A percentile compares a stretch with the other conserved stretches of the same genome.
Conservation (phyloP, 1,284 basidiomycete genomes). For the Anthracocystis setariae region DNA sequence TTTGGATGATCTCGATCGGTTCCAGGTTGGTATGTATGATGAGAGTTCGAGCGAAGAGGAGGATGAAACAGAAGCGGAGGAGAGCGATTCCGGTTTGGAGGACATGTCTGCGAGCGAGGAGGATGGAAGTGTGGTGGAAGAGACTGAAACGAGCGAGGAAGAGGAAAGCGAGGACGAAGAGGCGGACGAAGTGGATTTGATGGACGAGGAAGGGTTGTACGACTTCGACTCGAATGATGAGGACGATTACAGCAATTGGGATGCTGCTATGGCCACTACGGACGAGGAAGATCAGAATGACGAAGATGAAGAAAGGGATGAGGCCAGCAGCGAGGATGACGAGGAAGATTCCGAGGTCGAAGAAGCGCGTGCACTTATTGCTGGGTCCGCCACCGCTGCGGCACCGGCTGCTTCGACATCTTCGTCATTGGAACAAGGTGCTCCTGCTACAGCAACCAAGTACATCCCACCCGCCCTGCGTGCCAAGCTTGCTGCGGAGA, state of each 20-base stretch:
- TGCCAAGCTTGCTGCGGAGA: slow-evolving; percentile 64
- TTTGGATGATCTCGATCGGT: slow-evolving; percentile 56
- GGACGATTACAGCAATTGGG: slow-evolving; percentile 49
- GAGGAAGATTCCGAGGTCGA: slow-evolving; percentile 34
- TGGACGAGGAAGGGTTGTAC: slow-evolving; percentile 32
- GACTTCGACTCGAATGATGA: slow-evolving; percentile 49
- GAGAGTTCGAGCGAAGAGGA: slow-evolving; percentile 7
- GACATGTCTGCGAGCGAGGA: slow-evolving; percentile 20
- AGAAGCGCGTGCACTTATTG: slow-evolving; percentile 30
- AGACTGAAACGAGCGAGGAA: slow-evolving; percentile 4
- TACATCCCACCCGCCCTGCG: slow-evolving; percentile 72
- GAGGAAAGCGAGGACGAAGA: slow-evolving; percentile 10
- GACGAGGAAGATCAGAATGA: slow-evolving; percentile 33
- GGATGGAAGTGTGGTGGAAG: slow-evolving; percentile 2
- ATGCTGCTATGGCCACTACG: slow-evolving; percentile 50
- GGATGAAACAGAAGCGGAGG: slow-evolving; percentile 6
- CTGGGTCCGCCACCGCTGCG: slow-evolving; percentile 4
- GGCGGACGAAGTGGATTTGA: slow-evolving; percentile 7
- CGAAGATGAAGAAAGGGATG: slow-evolving; percentile 11
- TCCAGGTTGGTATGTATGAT: slow-evolving; percentile 53
- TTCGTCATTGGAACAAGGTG: neutral
- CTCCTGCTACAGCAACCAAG: slow-evolving; percentile 55
- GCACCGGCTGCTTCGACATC: neutral
- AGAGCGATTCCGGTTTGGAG: slow-evolving; percentile 12
- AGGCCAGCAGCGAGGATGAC: slow-evolving; percentile 5